Evolutionary conservation across 2,329 filamentous ascomycete species (phyloP).

Genomic region (Trichoderma polysporum): DNA sequence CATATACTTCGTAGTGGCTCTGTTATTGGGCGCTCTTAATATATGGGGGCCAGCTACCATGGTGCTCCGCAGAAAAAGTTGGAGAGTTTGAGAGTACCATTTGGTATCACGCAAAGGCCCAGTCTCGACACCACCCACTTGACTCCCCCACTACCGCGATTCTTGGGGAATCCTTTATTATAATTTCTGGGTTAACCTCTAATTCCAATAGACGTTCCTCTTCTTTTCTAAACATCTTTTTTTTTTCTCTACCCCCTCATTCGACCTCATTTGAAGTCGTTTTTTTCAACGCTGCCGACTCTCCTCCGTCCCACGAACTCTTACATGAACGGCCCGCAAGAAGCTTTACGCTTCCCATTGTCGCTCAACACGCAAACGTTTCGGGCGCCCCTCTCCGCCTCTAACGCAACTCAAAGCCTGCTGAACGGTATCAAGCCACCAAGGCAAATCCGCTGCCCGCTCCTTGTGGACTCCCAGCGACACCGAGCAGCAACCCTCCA

Average conservation of each 20-base stretch:
- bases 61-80: background rate
- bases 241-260: background rate
- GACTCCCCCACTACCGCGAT: conserved; percentile 15
- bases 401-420: conserved; percentile 7
- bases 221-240: background rate
- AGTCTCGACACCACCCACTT: conserved; percentile 4
- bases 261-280: background rate
- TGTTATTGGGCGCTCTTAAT: background rate
- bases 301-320: background rate
- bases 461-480: background rate
- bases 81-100: background rate
- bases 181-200: conserved; percentile 4
- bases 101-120: background rate
- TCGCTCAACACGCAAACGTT: background rate
- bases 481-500: background rate
- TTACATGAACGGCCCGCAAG: background rate
- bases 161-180: conserved; percentile 9
- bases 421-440: conserved; percentile 14
- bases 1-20: no score
- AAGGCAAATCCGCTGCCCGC: conserved; percentile 2
- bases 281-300: no score
- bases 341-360: no score
- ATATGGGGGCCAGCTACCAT: background rate
- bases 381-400: conserved; percentile 5
- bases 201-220: background rate